Base-by-base conservation (phyloP, 495 filamentous ascomycete genomes). In the Penicillium cataractarum region DNA sequence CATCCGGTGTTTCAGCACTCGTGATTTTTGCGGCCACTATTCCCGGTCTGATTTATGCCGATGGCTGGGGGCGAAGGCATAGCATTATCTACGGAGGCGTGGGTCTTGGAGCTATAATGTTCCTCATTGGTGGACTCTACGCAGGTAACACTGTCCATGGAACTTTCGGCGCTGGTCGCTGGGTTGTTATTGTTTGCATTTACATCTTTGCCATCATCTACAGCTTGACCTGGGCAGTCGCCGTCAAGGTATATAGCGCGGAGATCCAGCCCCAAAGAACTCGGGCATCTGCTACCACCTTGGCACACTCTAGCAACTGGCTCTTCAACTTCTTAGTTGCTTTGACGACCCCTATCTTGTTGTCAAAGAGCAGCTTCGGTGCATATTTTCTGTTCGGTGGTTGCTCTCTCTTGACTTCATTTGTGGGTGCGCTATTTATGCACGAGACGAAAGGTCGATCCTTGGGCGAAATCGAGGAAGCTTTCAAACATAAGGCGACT, bases 361-460 rank as follows among this genome's bases (percentile, higher is more conserved):
- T 90, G 15, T 81, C 82, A 0, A 78, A 78, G 6, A 85, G 80
- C 7, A 78, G 76, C 6, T 88, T 71, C 42, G 86, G 84, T 1
- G 81, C 82, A 0, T 89, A 89, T 65, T 89, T 89, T 54, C 67
- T 89, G 9, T 89, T 86, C 60, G 87, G 84, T 24, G 71, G 76
- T 8, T 78, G 74, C 46, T 71, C 81, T 2, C 56, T 86, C 15
- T 59, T 81, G 27, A 85, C 85, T 0, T 78, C 81, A 0, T 37
- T 75, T 13, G 78, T 88, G 0, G 82, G 84, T 52, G 69, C 74
- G 5, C 35, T 80, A 0, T 84, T 74, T 49, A 89, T 89, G 85
- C 85, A 83, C 2, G 87, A 89, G 69, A 89, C 87, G 0, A 78
- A 82, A 49, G 85, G 85, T 0, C 71, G 75, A 12, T 80, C 78